Base-by-base conservation (phyloP, 495 filamentous ascomycete genomes). In the Cercophora scortea region DNA sequence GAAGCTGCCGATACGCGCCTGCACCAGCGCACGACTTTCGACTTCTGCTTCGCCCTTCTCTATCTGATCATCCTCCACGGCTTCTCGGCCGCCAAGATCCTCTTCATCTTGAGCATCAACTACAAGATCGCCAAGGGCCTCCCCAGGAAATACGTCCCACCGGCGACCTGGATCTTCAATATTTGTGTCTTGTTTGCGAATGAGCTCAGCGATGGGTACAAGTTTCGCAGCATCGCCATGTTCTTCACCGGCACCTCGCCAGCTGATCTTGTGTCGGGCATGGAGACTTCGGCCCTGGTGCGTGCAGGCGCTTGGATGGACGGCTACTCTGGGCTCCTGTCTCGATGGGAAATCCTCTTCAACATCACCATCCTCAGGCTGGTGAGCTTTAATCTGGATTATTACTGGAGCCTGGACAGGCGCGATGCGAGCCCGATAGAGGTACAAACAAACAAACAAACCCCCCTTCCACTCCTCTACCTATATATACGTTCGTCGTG, bases 351-450 rank as follows among this genome's bases (percentile, higher is more conserved):
- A 65, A 82, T 99, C 35, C 79, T 93, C 11, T 99, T 99, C 78
- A 99, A 97, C 59, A 81, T 99, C 54, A 96, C 93, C n/a, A 79
- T 96, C 6, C 72, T 99, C 40, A 82, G 93, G 18, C 72, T 96
- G 41, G 89, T 99, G 53, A 95, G 90, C 67, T 99, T 95, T 79
- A 96, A 97, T 66, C 71, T 99, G 60, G 93, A 99, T 64, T 90
- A 95, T 69, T 88, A 92, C 69, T 99, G 94, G 93, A 90, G 89
- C 56, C 68, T 88, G 0, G 79, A 88, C 59, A 77, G 78, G 48
- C 71, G 79, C 32, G 74, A 71, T 34, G 73, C 77, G 40, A 90
- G 82, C 58, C 79, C 86, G 17, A 67, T 96, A 44, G 92, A 98
- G 88, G 93, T 98, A 79, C 67, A 83, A 62, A n/a, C n/a, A n/a